Base-by-base conservation (phyloP, 768 basidiomycete species). In the Tylopilus balloui region DNA sequence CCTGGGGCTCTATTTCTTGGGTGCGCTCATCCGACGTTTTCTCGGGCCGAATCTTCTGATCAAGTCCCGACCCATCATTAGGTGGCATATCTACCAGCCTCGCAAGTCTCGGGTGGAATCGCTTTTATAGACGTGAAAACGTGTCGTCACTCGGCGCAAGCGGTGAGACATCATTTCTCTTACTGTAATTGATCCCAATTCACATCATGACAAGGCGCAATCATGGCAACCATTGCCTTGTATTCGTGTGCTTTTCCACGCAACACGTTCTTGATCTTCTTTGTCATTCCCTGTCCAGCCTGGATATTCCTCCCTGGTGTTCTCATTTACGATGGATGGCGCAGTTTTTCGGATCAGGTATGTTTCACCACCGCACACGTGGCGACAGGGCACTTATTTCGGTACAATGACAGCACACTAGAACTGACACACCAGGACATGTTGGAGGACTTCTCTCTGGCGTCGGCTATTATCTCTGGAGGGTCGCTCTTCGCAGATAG, bases 241-340 rank as follows among this genome's bases (percentile, higher is more conserved):
- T 80, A 88, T 42, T 87, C 88, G 6, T 86, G 83, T 63, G 68
- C 78, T 1, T 80, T 79, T 13, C 90, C 91, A 5, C 78, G 57
- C 14, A 71, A 80, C 57, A 82, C 72, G 1, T 86, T 92, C 63
- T 69, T 76, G 8, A 65, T 92, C 36, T 92, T 88, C 65, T 86
- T 81, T 28, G 78, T 91, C 56, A 69, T 91, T 21, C 90, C 89
- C 21, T 72, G 87, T 49, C 88, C 90, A 0, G 88, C 88, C 0
- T 92, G 87, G 86, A 72, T 77, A 3, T 78, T 78, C 41, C 84
- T 90, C 0, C 67, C 78, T 0, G 88, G 84, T 6, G 65, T 92
- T 38, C 67, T 68, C 3, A 45, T 67, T n/a, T 68, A 63, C 43
- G 68, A 70, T 28, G 65, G 58, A 24, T 68, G 65, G 58, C 66